Conservation (phyloP, 768 basidiomycete genomes). For the Dendrothele bispora region DNA sequence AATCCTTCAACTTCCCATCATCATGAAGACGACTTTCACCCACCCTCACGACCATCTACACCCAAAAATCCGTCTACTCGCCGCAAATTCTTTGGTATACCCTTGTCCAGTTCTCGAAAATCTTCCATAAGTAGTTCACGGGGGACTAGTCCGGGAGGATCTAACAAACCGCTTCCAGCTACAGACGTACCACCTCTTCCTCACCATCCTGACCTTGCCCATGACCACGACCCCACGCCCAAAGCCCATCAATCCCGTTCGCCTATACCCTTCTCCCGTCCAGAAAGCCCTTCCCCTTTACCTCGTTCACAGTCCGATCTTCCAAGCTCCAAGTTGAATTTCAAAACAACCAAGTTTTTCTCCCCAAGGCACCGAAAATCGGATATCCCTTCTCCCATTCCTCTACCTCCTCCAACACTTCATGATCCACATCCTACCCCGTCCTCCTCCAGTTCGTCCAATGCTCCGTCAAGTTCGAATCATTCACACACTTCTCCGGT, state of each 20-base stretch:
- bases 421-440: constrained; percentile 4
- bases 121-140: constrained; percentile 38
- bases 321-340: constrained; percentile 5
- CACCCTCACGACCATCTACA: constrained; percentile 25
- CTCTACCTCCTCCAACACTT: not conserved
- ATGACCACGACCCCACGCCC: constrained; percentile 25
- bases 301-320: too few species aligned
- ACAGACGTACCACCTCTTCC: constrained; percentile 25
- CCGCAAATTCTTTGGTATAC: constrained; percentile 45
- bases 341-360: constrained; percentile 9
- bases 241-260: constrained; percentile 26
- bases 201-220: not conserved
- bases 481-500: constrained; percentile 1
- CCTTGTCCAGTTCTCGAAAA: constrained; percentile 36
- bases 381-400: not conserved
- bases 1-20: constrained; percentile 18
- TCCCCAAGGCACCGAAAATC: too few species aligned
- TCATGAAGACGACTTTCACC: constrained; percentile 2
- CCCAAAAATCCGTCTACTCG: constrained; percentile 35
- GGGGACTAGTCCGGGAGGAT: constrained; percentile 24
- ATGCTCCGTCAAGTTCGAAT: not conserved
- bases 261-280: constrained; percentile 20
- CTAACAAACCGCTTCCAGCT: constrained; percentile 14
- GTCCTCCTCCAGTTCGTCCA: constrained; percentile 6
- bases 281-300: constrained; percentile 30